Evolutionary conservation across 805 yeast genomes (phyloP).

Genomic region (Kodamaea nitidulidarum): DNA sequence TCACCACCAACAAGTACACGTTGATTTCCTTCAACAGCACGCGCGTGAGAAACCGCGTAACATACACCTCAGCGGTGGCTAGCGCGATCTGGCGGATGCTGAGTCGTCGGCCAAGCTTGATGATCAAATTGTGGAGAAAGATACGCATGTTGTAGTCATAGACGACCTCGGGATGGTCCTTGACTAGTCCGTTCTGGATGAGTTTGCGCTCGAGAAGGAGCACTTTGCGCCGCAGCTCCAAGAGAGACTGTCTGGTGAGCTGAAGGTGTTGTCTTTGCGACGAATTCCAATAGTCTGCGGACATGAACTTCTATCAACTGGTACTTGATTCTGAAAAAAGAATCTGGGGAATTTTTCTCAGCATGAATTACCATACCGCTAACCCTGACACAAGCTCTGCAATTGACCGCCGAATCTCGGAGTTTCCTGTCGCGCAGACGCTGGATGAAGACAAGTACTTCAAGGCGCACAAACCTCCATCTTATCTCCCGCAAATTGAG

Average conservation of each 20-base stretch:
- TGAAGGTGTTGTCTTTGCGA: slow-evolving; percentile 83
- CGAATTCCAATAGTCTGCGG: slow-evolving; percentile 86
- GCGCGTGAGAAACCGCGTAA: slow-evolving; percentile 69
- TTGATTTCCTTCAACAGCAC: slow-evolving; percentile 80
- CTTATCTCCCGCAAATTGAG: slow-evolving; percentile 61
- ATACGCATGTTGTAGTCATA: slow-evolving; percentile 66
- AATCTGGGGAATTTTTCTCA: neutral
- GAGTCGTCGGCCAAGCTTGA: slow-evolving; percentile 73
- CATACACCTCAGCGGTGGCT: slow-evolving; percentile 84
- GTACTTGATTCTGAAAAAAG: neutral
- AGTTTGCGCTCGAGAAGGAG: slow-evolving; percentile 38
- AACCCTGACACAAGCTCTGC: slow-evolving; percentile 69
- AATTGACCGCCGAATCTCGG: slow-evolving; percentile 72
- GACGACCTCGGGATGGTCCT: slow-evolving; percentile 42
- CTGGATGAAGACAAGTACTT: slow-evolving; percentile 77
- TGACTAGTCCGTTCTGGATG: slow-evolving; percentile 41
- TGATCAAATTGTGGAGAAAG: slow-evolving; percentile 69
- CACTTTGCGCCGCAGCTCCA: slow-evolving; percentile 41
- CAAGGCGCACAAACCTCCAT: slow-evolving; percentile 65
- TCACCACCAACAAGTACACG: slow-evolving; percentile 72
- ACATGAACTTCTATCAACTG: too few relatives aligned
- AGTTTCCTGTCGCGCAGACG: slow-evolving; percentile 70
- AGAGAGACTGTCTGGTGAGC: slow-evolving; percentile 58
- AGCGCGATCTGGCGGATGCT: slow-evolving; percentile 77
- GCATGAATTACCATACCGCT: slow-evolving; percentile 44